Percentiles rank a stretch among this genome's conserved stretches.
phyloP scores from a whole-genome alignment of 2,329 filamentous ascomycete species.

The Trichoderma lentiforme region DNA sequence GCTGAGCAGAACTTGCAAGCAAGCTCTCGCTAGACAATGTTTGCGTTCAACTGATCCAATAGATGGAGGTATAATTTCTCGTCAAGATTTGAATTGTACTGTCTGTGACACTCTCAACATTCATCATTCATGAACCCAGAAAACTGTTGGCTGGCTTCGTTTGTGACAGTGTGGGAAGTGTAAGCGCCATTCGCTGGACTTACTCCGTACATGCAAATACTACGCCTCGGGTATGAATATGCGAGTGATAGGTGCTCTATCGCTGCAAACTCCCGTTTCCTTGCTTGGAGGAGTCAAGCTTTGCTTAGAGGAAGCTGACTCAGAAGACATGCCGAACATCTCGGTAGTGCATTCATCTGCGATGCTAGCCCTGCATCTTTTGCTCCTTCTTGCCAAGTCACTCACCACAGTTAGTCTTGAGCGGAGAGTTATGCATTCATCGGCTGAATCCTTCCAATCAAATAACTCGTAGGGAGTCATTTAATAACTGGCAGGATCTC shows the following conservation, averaged over 20 bases:
- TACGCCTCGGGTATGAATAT: no score
- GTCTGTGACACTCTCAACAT: not conserved
- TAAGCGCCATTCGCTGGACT: not conserved
- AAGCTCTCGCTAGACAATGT: not conserved
- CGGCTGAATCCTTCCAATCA: not conserved
- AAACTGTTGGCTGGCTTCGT: no score
- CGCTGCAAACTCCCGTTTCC: not conserved
- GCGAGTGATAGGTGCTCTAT: not conserved
- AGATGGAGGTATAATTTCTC: not conserved
- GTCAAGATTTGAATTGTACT: no score
- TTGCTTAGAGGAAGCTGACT: not conserved
- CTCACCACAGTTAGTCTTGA: not conserved
- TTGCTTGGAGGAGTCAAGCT: not conserved
- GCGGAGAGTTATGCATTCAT: not conserved
- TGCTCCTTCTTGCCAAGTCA: not conserved
- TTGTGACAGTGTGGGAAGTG: not conserved
- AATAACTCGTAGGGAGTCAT: not conserved
- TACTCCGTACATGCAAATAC: not conserved
- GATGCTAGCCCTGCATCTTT: not conserved
- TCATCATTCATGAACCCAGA: not conserved
- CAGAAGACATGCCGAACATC: not conserved
- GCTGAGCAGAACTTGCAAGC: not conserved
- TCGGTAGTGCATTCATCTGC: not conserved
- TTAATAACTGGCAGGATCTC: not conserved
- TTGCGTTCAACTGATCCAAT: not conserved